Conservation (phyloP, 441 rosid genomes). For the Aleurites moluccanus region DNA sequence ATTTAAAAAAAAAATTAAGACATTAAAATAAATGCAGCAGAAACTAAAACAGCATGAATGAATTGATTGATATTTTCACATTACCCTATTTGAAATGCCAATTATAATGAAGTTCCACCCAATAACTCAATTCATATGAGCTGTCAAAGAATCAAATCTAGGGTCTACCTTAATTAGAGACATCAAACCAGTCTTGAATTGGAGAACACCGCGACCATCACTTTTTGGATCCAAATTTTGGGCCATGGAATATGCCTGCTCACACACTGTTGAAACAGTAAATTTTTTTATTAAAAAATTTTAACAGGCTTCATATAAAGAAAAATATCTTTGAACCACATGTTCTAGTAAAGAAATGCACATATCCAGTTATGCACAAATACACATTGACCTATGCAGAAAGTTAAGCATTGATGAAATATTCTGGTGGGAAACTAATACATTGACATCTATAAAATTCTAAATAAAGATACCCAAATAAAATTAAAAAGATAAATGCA, state of each 20-base stretch:
- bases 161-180: slow-evolving; percentile 82
- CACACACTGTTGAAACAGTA: slow-evolving; percentile 62
- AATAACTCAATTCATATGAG: slow-evolving; percentile 11
- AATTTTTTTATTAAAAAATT: slow-evolving; percentile 2
- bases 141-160: slow-evolving; percentile 11
- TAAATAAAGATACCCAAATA: not conserved
- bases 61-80: not conserved
- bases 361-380: slow-evolving; percentile 1
- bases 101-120: slow-evolving; percentile 9
- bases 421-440: not conserved
- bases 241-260: slow-evolving; percentile 97
- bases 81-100: slow-evolving; percentile 9
- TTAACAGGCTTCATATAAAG: not conserved
- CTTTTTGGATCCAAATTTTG: slow-evolving; percentile 95
- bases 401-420: slow-evolving; percentile 2
- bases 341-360: not conserved
- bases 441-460: not conserved
- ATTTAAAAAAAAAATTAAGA: slow-evolving; percentile 21
- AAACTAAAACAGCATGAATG: not conserved
- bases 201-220: slow-evolving; percentile 98
- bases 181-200: slow-evolving; percentile 98
- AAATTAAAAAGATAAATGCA: not conserved
- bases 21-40: not conserved
- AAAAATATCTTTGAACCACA: not conserved
- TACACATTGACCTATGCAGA: slow-evolving; percentile 16